phyloP scores from a whole-genome alignment of 2,329 filamentous ascomycete genomes.

The Verticillium isaacii region DNA sequence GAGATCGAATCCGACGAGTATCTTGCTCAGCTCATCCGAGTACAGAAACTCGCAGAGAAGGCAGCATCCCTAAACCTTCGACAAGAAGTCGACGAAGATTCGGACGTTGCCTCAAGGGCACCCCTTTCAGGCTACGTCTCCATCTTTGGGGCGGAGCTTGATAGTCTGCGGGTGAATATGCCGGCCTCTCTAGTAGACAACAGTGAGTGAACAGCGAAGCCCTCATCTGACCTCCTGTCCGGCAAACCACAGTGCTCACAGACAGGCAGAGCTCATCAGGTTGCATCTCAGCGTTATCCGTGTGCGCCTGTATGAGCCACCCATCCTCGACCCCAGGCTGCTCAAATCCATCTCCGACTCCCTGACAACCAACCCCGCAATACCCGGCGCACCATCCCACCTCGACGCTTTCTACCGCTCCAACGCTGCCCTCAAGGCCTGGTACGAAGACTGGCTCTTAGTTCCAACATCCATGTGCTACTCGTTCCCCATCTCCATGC shows the following conservation, averaged over 20 bases:
- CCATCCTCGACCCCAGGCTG: constrained; percentile 32
- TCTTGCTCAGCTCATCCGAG: constrained; percentile 40
- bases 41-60: constrained; percentile 47
- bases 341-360: constrained; percentile 39
- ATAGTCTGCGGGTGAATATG: constrained; percentile 31
- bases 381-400: constrained; percentile 30
- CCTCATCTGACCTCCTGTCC: neutral
- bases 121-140: constrained; percentile 39
- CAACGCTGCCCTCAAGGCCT: constrained; percentile 39
- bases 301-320: constrained; percentile 44
- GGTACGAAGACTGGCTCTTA: constrained; percentile 43
- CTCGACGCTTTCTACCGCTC: constrained; percentile 47
- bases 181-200: constrained; percentile 29
- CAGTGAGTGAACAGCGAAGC: constrained; percentile 20
- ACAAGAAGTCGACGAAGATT: constrained; percentile 27
- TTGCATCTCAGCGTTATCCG: constrained; percentile 33
- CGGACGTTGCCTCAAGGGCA: constrained; percentile 28
- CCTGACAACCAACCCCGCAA: constrained; percentile 27
- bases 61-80: constrained; percentile 36
- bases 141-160: constrained; percentile 40
- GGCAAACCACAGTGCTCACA: neutral
- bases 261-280: constrained; percentile 28
- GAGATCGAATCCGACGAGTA: constrained; percentile 43
- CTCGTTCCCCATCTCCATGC: constrained; percentile 38
- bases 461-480: constrained; percentile 38